Percentiles rank a stretch among this genome's conserved stretches.
phyloP scores from a whole-genome alignment of 768 basidiomycete species.

The Rhodotorula taiwanensis region DNA sequence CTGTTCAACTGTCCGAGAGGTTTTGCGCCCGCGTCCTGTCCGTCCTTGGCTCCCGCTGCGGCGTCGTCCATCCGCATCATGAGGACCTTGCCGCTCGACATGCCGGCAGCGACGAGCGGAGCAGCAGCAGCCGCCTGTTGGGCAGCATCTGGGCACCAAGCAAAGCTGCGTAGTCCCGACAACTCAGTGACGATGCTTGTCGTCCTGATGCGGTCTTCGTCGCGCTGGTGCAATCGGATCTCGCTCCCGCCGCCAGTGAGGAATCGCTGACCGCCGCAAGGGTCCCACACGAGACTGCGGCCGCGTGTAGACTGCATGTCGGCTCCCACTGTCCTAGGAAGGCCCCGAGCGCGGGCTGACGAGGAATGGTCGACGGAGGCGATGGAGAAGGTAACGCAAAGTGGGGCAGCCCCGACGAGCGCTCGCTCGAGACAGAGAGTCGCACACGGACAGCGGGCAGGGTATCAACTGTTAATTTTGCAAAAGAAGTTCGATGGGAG shows the following conservation, averaged over 20 bases:
- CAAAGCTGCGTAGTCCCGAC: conserved; percentile 23
- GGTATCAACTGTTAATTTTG: too few relatives aligned
- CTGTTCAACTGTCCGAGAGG: conserved; percentile 18
- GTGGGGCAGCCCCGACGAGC: too few relatives aligned
- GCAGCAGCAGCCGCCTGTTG: too few relatives aligned
- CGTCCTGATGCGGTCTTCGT: conserved; percentile 8
- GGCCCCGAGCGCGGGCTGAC: too few relatives aligned
- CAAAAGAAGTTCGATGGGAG: too few relatives aligned
- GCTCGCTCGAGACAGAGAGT: too few relatives aligned
- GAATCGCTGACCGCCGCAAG: background rate
- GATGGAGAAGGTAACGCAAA: too few relatives aligned
- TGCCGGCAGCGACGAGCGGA: conserved; percentile 33
- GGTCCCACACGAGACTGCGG: conserved; percentile 7
- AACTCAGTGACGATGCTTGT: conserved; percentile 23
- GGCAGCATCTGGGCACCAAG: conserved; percentile 29
- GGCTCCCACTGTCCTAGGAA: too few relatives aligned
- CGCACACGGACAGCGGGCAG: too few relatives aligned
- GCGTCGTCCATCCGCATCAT: conserved; percentile 23
- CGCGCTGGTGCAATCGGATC: conserved; percentile 16
- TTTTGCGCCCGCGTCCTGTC: background rate
- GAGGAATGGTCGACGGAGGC: too few relatives aligned
- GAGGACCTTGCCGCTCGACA: conserved; percentile 31
- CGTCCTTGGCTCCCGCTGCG: background rate
- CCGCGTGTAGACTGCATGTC: conserved; percentile 6
- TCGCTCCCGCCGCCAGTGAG: conserved; percentile 28